These are phyloP conservation scores for Nyssa sinensis DNA, from an alignment of 148 eudicot species.

Conservation along the genomic window DNA sequence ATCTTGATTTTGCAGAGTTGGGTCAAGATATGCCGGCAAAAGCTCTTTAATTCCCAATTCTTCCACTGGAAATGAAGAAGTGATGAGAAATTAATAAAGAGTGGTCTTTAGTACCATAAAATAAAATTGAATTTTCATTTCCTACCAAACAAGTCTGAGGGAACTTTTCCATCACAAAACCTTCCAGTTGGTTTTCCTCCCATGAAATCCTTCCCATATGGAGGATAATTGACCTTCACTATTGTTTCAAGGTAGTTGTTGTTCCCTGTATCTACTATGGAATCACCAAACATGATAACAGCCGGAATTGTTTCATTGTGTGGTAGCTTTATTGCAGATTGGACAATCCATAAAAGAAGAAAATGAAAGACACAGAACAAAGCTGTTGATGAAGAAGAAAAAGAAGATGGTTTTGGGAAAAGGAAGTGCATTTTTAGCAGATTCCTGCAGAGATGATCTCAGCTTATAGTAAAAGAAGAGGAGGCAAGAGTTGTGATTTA, in stretches of 20 bases:
- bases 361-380: background rate
- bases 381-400: background rate
- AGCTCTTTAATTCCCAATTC: constrained; percentile 49
- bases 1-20: constrained; percentile 35
- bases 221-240: constrained; percentile 55
- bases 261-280: constrained; percentile 75
- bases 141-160: constrained; percentile 53
- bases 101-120: too few relatives aligned
- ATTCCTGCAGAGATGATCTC: background rate
- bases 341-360: constrained; percentile 9
- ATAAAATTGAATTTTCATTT: too few relatives aligned
- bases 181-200: constrained; percentile 62
- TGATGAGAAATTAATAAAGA: background rate
- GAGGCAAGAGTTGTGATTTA: too few relatives aligned
- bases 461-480: background rate
- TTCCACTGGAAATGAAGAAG: constrained; percentile 32
- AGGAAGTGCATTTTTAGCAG: background rate
- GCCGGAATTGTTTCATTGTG: constrained; percentile 45
- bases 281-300: constrained; percentile 74
- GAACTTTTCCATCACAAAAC: constrained; percentile 61
- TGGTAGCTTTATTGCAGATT: constrained; percentile 28
- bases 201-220: constrained; percentile 59
- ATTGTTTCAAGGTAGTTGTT: constrained; percentile 55
- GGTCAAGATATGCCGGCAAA: constrained; percentile 57
- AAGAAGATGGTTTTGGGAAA: background rate